Evolutionary conservation across 371 early-diverging fungal genomes (phyloP).

Genomic region (Apophysomyces variabilis): DNA sequence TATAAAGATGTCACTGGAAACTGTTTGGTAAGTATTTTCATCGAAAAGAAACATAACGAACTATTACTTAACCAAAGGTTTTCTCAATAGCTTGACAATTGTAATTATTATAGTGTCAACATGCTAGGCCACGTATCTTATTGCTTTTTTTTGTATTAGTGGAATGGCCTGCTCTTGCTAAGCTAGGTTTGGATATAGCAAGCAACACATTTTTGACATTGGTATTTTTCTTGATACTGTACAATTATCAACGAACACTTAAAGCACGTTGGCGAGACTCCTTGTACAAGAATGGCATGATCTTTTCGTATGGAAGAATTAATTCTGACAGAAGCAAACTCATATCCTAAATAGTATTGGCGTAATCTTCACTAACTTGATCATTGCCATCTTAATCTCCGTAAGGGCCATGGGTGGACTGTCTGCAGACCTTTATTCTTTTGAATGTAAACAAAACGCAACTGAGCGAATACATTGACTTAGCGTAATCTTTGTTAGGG

Average conservation of each 20-base stretch:
- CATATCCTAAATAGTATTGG: slow-evolving; percentile 32
- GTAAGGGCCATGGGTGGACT: slow-evolving; percentile 37
- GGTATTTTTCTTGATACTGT: slow-evolving; percentile 44
- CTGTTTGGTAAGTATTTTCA: slow-evolving; percentile 32
- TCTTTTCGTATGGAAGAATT: slow-evolving; percentile 42
- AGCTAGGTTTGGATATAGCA: slow-evolving; percentile 42
- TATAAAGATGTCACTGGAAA: slow-evolving; percentile 42
- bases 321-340: not conserved
- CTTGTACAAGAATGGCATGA: slow-evolving; percentile 38
- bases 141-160: slow-evolving; percentile 24
- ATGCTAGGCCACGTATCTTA: not conserved
- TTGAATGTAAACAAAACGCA: slow-evolving; percentile 42
- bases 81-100: slow-evolving; percentile 32
- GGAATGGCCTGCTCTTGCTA: slow-evolving; percentile 55
- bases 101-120: slow-evolving; percentile 23
- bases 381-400: slow-evolving; percentile 44
- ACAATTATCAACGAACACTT: slow-evolving; percentile 42
- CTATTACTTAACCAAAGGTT: not conserved
- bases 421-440: slow-evolving; percentile 48
- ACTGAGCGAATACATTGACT: too few species aligned
- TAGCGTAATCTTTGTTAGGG: slow-evolving; percentile 24
- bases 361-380: slow-evolving; percentile 44
- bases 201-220: slow-evolving; percentile 47
- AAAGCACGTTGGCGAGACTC: slow-evolving; percentile 41
- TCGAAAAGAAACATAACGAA: too few species aligned